Evolutionary conservation across 2,329 filamentous ascomycete species (phyloP).

Genomic region (Cytospora chrysosperma): DNA sequence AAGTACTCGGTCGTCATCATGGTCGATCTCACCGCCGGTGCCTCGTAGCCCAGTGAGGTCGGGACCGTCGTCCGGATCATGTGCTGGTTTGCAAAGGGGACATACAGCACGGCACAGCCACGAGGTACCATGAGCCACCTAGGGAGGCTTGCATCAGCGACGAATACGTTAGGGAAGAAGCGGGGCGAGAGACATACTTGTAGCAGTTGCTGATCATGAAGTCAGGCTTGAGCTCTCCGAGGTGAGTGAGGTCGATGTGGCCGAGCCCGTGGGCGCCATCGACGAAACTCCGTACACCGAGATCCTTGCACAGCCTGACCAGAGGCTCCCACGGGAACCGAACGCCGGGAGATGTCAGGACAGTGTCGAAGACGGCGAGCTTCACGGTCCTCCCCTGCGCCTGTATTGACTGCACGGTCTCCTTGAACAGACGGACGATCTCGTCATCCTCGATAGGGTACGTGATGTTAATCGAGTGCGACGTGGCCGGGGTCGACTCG

Average conservation of each 20-base stretch:
- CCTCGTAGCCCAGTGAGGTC: constrained; percentile 66
- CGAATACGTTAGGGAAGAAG: not conserved
- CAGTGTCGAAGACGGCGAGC: constrained; percentile 68
- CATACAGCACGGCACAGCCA: constrained; percentile 68
- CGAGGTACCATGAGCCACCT: constrained; percentile 71
- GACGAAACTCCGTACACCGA: constrained; percentile 62
- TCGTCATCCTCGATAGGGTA: constrained; percentile 62
- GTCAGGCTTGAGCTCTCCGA: constrained; percentile 60
- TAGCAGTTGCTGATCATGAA: constrained; percentile 73
- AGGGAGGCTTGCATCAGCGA: constrained; percentile 19
- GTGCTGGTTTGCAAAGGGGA: constrained; percentile 64
- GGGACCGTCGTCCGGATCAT: constrained; percentile 66
- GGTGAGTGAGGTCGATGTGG: constrained; percentile 61
- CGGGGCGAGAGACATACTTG: constrained; percentile 43
- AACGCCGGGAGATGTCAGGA: constrained; percentile 67
- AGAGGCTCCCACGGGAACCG: constrained; percentile 68
- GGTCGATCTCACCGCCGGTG: constrained; percentile 32
- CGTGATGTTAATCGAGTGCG: constrained; percentile 50
- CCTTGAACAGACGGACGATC: constrained; percentile 53
- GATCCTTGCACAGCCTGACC: constrained; percentile 53
- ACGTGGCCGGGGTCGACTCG: constrained; percentile 50
- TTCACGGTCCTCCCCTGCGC: constrained; percentile 53
- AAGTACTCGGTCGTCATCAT: constrained; percentile 49
- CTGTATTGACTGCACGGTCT: constrained; percentile 49
- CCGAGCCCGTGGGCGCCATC: constrained; percentile 73